Percentiles rank a stretch among this genome's conserved stretches.
Conservation (phyloP, 202 grass and related monocot genomes). For the Panicum hallii region DNA sequence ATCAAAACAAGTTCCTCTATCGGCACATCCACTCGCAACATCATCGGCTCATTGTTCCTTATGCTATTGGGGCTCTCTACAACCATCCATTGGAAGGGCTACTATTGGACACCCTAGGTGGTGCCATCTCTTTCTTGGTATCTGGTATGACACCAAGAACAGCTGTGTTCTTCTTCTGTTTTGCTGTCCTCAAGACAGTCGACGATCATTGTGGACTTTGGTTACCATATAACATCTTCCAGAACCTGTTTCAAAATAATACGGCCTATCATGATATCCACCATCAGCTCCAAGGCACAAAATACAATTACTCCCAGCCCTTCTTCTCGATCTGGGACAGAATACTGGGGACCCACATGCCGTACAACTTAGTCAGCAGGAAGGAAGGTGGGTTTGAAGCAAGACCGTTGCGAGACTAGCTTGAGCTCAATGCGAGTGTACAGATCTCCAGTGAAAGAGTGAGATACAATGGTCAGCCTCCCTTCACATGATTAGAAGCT, state of each 20-base stretch:
- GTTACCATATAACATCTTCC: constrained; percentile 83
- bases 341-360: constrained; percentile 86
- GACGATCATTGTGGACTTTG: constrained; percentile 92
- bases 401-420: constrained; percentile 61
- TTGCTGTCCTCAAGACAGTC: constrained; percentile 74
- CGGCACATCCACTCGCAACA: constrained; percentile 87
- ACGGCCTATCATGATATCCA: constrained; percentile 96
- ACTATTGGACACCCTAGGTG: constrained; percentile 86
- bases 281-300: constrained; percentile 89
- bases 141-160: constrained; percentile 89
- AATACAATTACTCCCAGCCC: constrained; percentile 92
- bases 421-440: constrained; percentile 36
- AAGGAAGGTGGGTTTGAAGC: constrained; percentile 88
- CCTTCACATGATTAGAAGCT: constrained; percentile 27
- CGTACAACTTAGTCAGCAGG: constrained; percentile 59
- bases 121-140: constrained; percentile 85
- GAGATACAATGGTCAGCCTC: constrained; percentile 28
- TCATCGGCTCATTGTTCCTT: constrained; percentile 85
- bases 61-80: constrained; percentile 91
- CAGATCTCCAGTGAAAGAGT: constrained; percentile 14
- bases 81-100: constrained; percentile 97
- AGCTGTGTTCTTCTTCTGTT: constrained; percentile 84
- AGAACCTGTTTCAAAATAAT: constrained; percentile 81
- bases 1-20: constrained; percentile 95
- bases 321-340: constrained; percentile 95